Conservation (phyloP, 352 stramenopile species). For the Lagenidium giganteum region DNA sequence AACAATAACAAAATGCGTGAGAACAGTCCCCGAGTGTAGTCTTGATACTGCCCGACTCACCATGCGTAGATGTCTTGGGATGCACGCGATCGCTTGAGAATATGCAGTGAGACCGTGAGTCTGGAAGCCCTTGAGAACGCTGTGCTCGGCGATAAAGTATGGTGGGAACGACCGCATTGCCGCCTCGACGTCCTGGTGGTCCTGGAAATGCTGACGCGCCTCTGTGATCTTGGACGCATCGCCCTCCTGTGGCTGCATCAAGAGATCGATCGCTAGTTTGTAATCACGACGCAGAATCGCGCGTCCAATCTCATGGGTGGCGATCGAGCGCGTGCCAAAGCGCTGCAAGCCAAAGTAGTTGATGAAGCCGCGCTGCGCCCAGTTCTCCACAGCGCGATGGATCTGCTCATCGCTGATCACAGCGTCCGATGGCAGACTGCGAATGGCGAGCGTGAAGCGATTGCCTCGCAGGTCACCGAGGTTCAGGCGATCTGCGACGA, state of each 20-base stretch:
- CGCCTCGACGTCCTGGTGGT: conserved; percentile 44
- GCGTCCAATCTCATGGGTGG: conserved; percentile 87
- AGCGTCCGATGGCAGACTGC: conserved; percentile 72
- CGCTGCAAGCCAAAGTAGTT: conserved; percentile 99
- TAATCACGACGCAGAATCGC: conserved; percentile 92
- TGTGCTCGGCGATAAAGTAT: conserved; percentile 79
- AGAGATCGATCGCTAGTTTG: conserved; percentile 85
- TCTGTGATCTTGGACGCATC: conserved; percentile 74
- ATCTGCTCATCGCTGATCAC: conserved; percentile 60
- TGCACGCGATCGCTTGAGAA: conserved; percentile 61
- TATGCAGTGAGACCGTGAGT: conserved; percentile 51
- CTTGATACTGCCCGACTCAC: conserved; percentile 13
- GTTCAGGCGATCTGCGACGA: conserved; percentile 87
- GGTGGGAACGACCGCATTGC: conserved; percentile 63
- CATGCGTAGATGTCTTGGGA: conserved; percentile 84
- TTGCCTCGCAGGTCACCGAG: conserved; percentile 93
- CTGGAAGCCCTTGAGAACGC: conserved; percentile 58
- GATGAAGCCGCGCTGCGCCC: conserved; percentile 89
- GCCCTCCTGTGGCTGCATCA: conserved; percentile 82
- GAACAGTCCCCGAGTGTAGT: background rate
- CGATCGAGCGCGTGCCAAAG: conserved; percentile 91
- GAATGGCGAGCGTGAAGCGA: conserved; percentile 93
- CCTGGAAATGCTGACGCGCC: conserved; percentile 58
- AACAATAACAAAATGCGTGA: conserved; percentile 1
- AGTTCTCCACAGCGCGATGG: conserved; percentile 63